These are phyloP conservation scores for Pythium phragmiticola DNA, from an alignment of 352 stramenopile genomes.

Conservation along the genomic window DNA sequence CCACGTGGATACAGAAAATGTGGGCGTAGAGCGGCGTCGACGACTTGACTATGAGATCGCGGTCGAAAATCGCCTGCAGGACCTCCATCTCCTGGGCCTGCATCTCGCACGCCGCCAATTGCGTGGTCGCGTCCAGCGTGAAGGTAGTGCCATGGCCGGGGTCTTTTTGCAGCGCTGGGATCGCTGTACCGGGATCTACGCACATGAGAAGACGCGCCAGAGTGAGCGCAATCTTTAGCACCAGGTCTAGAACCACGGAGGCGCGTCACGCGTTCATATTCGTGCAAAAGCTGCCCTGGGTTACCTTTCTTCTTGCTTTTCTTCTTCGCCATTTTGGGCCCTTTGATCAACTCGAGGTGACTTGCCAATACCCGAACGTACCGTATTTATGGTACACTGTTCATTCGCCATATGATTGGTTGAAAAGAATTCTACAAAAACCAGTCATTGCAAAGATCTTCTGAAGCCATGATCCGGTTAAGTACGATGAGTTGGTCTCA, in stretches of 20 bases:
- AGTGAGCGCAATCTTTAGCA: not conserved
- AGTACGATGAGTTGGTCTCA: not conserved
- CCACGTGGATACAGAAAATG: slow-evolving; percentile 81
- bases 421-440: not conserved
- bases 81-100: slow-evolving; percentile 83
- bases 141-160: not conserved
- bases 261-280: not conserved
- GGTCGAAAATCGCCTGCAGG: slow-evolving; percentile 80
- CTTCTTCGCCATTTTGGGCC: slow-evolving; percentile 62
- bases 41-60: slow-evolving; percentile 63
- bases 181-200: slow-evolving; percentile 14
- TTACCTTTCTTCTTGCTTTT: slow-evolving; percentile 76
- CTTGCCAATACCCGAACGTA: slow-evolving; percentile 4
- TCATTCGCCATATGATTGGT: not conserved
- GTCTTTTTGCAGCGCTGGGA: slow-evolving; percentile 6
- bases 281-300: not conserved
- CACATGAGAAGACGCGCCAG: slow-evolving; percentile 9
- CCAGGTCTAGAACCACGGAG: too few species aligned
- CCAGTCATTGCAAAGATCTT: not conserved
- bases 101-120: slow-evolving; percentile 55
- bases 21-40: slow-evolving; percentile 78
- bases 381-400: slow-evolving; percentile 7
- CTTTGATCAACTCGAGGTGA: slow-evolving; percentile 16
- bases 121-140: slow-evolving; percentile 39
- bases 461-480: slow-evolving; percentile 17